A percentile compares a stretch with the other conserved stretches of the same genome.
phyloP scores from a whole-genome alignment of 352 stramenopile species.

The Thraustochytrium sp. region DNA sequence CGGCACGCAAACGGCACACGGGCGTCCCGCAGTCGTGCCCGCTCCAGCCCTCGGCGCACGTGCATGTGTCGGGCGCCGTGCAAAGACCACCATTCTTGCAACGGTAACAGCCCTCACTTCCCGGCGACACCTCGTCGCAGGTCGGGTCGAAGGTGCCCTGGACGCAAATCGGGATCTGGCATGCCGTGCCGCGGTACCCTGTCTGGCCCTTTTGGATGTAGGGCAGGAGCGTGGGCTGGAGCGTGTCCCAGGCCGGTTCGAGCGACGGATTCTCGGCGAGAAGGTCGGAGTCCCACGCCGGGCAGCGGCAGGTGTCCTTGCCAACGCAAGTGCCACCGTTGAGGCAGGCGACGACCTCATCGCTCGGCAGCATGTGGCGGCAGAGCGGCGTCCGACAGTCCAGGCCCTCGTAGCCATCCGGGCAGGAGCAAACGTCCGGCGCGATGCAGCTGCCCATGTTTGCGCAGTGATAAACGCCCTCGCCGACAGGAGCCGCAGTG shows the following conservation, averaged over 20 bases:
- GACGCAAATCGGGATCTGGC: conserved; percentile 85
- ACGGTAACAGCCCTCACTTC: conserved; percentile 80
- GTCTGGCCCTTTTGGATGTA: conserved; percentile 71
- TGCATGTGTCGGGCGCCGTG: conserved; percentile 76
- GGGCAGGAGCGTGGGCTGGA: conserved; percentile 67
- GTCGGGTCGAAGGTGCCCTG: conserved; percentile 87
- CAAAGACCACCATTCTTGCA: conserved; percentile 88
- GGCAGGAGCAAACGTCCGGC: conserved; percentile 80
- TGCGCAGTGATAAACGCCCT: conserved; percentile 89
- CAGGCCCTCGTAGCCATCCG: conserved; percentile 81
- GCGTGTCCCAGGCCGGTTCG: conserved; percentile 77
- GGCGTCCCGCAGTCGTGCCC: conserved; percentile 87
- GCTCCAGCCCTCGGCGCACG: conserved; percentile 81
- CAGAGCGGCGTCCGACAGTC: conserved; percentile 89
- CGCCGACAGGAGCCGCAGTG: conserved; percentile 55
- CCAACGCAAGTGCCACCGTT: conserved; percentile 82
- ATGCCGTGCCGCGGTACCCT: conserved; percentile 85
- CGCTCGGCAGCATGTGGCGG: conserved; percentile 56
- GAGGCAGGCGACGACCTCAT: conserved; percentile 62
- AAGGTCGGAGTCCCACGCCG: conserved; percentile 74
- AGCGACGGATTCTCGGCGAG: conserved; percentile 80
- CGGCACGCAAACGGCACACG: conserved; percentile 68
- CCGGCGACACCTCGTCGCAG: conserved; percentile 60
- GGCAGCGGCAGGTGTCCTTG: conserved; percentile 85
- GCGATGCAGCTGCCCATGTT: conserved; percentile 83